These are phyloP conservation scores for Rhizopogon vulgaris DNA, from an alignment of 768 basidiomycete species.

Conservation along the genomic window DNA sequence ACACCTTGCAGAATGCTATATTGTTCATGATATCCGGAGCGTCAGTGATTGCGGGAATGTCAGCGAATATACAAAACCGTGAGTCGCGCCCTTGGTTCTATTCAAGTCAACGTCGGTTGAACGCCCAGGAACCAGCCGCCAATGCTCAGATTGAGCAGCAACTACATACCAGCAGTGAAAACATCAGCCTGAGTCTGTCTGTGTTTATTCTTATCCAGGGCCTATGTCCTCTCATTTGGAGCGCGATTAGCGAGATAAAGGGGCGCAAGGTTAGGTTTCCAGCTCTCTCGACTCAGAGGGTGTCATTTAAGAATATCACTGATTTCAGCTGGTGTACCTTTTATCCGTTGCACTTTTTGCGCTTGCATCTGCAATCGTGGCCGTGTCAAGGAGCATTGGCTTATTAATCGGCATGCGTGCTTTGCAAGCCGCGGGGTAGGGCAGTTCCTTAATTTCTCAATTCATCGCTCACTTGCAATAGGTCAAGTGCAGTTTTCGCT, in stretches of 20 bases:
- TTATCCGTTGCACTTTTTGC: slow-evolving; percentile 46
- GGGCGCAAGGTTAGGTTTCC: slow-evolving; percentile 53
- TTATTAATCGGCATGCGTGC: slow-evolving; percentile 63
- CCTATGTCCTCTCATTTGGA: slow-evolving; percentile 47
- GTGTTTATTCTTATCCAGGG: slow-evolving; percentile 72
- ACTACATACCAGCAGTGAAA: slow-evolving; percentile 51
- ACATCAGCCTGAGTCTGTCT: slow-evolving; percentile 66
- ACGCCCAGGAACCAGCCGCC: slow-evolving; percentile 40
- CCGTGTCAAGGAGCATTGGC: slow-evolving; percentile 47
- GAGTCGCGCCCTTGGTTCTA: not conserved
- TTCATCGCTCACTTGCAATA: slow-evolving; percentile 16
- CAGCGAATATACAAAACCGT: slow-evolving; percentile 23
- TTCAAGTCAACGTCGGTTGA: not conserved
- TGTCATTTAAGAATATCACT: not conserved
- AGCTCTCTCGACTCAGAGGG: not conserved
- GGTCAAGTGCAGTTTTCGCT: slow-evolving; percentile 61
- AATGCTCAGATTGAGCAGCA: slow-evolving; percentile 57
- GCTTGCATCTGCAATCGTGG: slow-evolving; percentile 52
- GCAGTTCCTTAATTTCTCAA: not conserved
- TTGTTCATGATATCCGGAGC: slow-evolving; percentile 22
- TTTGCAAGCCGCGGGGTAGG: slow-evolving; percentile 59
- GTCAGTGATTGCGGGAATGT: slow-evolving; percentile 19
- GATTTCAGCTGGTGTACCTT: slow-evolving; percentile 46
- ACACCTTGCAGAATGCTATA: slow-evolving; percentile 13
- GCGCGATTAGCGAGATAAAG: slow-evolving; percentile 43